These are phyloP conservation scores for Penicillium sp. DNA, from an alignment of 2,329 filamentous ascomycete genomes.

Conservation along the genomic window DNA sequence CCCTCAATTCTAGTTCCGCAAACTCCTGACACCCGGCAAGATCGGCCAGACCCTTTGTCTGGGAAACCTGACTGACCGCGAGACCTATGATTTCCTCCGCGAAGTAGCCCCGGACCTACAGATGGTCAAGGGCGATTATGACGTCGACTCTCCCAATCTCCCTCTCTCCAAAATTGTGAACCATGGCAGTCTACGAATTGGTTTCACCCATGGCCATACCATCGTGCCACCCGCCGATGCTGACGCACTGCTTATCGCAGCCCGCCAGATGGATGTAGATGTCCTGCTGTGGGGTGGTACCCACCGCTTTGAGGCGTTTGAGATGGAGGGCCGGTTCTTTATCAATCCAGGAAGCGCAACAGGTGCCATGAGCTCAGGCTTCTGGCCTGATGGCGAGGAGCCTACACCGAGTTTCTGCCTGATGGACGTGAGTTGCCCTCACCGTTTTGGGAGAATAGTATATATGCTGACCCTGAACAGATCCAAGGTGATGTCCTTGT, in stretches of 20 bases:
- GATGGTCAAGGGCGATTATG: conserved; percentile 68
- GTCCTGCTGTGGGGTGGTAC: conserved; percentile 68
- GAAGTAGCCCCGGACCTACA: conserved; percentile 70
- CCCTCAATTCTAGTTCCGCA: conserved; percentile 66
- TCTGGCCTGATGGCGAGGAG: conserved; percentile 62
- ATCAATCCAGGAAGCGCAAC: conserved; percentile 68
- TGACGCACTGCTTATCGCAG: conserved; percentile 64
- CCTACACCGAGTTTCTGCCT: conserved; percentile 89
- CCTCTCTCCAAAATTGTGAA: conserved; percentile 67
- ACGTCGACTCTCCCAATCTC: conserved; percentile 64
- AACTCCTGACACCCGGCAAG: conserved; percentile 78
- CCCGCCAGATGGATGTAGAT: conserved; percentile 69
- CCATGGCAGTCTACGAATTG: conserved; percentile 66
- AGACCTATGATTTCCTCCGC: conserved; percentile 77
- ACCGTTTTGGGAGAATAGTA: not conserved
- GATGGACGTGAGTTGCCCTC: conserved; percentile 77
- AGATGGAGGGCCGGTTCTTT: conserved; percentile 70
- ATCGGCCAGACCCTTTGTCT: conserved; percentile 79
- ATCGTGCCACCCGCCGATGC: conserved; percentile 66
- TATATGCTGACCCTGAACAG: conserved; percentile 47
- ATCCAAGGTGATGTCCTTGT: conserved; percentile 95
- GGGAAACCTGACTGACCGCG: conserved; percentile 75
- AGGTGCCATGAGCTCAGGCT: conserved; percentile 61
- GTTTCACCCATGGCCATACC: conserved; percentile 70
- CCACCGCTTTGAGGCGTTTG: conserved; percentile 68